A percentile compares a stretch with the other conserved stretches of the same genome.
Conservation (phyloP, 164 flowering plant species). For the Chimonanthus praecox region DNA sequence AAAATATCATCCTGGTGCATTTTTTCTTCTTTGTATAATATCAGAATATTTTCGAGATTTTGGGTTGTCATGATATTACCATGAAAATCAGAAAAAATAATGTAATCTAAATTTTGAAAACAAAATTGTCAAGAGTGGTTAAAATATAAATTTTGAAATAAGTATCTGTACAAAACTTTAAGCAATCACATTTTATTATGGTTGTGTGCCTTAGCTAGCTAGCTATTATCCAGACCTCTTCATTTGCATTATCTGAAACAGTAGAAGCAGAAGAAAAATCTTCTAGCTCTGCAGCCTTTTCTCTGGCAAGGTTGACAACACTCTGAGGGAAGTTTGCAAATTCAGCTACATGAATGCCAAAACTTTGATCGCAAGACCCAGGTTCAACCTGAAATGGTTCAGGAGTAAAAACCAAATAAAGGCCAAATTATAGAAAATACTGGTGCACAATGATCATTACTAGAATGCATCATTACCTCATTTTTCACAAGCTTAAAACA, state of each 20-base stretch:
- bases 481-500: too few relatives aligned
- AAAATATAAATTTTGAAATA: too few relatives aligned
- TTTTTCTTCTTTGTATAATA: too few relatives aligned
- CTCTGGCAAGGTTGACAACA: slow-evolving; percentile 88
- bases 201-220: neutral
- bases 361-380: slow-evolving; percentile 98
- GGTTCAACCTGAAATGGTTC: slow-evolving; percentile 62
- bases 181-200: neutral
- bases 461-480: too few relatives aligned
- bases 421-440: neutral
- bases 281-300: slow-evolving; percentile 95
- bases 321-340: slow-evolving; percentile 92
- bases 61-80: too few relatives aligned
- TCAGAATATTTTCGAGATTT: too few relatives aligned
- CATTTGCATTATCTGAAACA: slow-evolving; percentile 10
- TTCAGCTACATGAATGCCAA: slow-evolving; percentile 98
- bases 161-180: neutral
- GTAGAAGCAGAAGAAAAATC: slow-evolving; percentile 62
- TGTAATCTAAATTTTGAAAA: too few relatives aligned
- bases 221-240: slow-evolving; percentile 36
- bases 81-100: too few relatives aligned
- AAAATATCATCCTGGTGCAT: too few relatives aligned
- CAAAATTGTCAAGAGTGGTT: too few relatives aligned
- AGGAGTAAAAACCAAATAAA: neutral
- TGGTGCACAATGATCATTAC: neutral